phyloP scores from a whole-genome alignment of 2,329 filamentous ascomycete species.

The Aspergillus fischeri region DNA sequence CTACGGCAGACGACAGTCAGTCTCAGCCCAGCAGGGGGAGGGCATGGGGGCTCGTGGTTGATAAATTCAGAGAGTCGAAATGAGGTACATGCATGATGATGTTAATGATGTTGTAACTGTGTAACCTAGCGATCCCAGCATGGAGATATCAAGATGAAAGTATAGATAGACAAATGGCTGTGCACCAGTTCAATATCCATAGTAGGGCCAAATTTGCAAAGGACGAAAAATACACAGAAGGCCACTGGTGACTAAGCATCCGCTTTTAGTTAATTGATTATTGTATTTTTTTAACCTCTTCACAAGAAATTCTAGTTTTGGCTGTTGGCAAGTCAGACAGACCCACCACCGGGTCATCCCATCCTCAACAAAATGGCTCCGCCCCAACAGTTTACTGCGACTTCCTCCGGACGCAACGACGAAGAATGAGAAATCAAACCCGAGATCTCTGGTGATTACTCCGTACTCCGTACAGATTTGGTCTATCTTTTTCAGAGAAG shows the following conservation, averaged over 20 bases:
- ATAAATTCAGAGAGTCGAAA: slow-evolving; percentile 55
- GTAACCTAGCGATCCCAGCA: not conserved
- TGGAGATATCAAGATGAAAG: not conserved
- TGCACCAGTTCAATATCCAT: too few species aligned
- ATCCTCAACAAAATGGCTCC: not conserved
- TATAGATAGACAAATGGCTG: too few species aligned
- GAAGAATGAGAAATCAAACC: not conserved
- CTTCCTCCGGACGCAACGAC: not conserved
- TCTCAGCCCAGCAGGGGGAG: slow-evolving; percentile 61
- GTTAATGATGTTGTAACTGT: not conserved
- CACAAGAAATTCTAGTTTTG: not conserved
- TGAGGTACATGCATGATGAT: not conserved
- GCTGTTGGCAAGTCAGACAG: not conserved
- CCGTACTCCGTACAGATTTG: too few species aligned
- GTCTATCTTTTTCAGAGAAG: not conserved
- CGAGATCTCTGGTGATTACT: not conserved
- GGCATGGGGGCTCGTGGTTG: slow-evolving; percentile 55
- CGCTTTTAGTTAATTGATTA: not conserved
- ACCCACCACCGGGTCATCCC: not conserved
- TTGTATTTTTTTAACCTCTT: slow-evolving; percentile 1
- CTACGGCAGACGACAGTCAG: slow-evolving; percentile 68
- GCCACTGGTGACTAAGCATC: not conserved
- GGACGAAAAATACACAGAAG: not conserved
- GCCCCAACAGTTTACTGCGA: not conserved
- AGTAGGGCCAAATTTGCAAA: not conserved